Percentiles rank a stretch among this genome's conserved stretches.
phyloP scores from a whole-genome alignment of 768 basidiomycete genomes.

The Rhodotorula babjevae region DNA sequence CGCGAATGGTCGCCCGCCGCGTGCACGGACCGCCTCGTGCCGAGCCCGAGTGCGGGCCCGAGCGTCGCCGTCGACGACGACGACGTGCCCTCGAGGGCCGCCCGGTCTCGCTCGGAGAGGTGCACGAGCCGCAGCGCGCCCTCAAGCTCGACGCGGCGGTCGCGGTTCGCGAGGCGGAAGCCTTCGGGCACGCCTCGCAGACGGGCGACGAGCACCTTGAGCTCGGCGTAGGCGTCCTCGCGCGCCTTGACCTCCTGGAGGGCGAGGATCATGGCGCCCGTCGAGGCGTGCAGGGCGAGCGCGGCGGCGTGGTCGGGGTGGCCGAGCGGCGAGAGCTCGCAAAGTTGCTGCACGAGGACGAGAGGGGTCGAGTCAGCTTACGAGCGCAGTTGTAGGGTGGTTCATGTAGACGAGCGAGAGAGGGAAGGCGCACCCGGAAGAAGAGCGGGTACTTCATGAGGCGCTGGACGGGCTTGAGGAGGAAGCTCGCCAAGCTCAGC shows the following conservation, averaged over 20 bases:
- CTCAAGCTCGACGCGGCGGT: conserved; percentile 67
- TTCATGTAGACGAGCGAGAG: too few relatives aligned
- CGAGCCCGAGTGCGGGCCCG: too few relatives aligned
- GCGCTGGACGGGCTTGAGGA: conserved; percentile 71
- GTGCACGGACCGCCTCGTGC: too few relatives aligned
- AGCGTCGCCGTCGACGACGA: too few relatives aligned
- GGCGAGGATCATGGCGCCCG: conserved; percentile 66
- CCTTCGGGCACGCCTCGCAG: conserved; percentile 60
- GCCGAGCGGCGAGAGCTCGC: conserved; percentile 62
- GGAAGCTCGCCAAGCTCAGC: conserved; percentile 62
- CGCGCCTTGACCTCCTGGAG: conserved; percentile 78
- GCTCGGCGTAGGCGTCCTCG: conserved; percentile 79
- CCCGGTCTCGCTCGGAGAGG: conserved; percentile 45
- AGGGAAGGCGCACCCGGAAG: conserved; percentile 60
- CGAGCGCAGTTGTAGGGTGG: background rate
- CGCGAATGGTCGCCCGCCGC: background rate
- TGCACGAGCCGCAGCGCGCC: conserved; percentile 58
- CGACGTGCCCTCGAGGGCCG: conserved; percentile 15
- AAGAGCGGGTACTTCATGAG: conserved; percentile 65
- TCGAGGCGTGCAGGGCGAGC: conserved; percentile 59
- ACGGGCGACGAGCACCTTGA: conserved; percentile 59
- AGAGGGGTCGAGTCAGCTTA: conserved; percentile 3
- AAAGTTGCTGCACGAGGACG: conserved; percentile 57
- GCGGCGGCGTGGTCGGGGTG: conserved; percentile 70
- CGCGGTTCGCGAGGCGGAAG: conserved; percentile 61